Conservation (phyloP, 73 alveolate genomes). For the Symbiodinium natans region DNA sequence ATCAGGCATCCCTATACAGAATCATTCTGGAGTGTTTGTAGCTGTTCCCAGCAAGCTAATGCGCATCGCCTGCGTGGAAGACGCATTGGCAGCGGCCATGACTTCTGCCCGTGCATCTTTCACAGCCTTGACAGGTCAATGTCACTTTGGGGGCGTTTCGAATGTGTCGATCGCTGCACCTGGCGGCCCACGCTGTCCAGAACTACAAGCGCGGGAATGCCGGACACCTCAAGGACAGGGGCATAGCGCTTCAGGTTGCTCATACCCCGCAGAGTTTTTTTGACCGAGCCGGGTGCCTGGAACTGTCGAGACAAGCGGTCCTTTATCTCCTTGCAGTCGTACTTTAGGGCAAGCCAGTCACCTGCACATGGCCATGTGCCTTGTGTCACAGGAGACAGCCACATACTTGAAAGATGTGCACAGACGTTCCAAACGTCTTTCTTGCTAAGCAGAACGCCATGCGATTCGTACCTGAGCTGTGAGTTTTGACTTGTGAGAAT, state of each 20-base stretch:
- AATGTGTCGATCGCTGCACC: background rate
- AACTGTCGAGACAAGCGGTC: constrained; percentile 64
- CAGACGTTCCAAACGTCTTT: background rate
- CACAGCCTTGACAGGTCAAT: constrained; percentile 23
- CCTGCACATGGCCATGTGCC: constrained; percentile 15
- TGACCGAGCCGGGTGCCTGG: background rate
- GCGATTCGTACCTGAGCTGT: constrained; percentile 49
- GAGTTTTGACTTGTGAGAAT: too few relatives aligned
- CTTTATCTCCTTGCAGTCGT: constrained; percentile 33
- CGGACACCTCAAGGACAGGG: constrained; percentile 24
- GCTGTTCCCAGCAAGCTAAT: background rate
- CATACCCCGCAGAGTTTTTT: background rate
- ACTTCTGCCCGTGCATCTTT: constrained; percentile 70
- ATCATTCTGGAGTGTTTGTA: background rate
- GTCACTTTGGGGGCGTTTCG: background rate
- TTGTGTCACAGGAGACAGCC: too few relatives aligned
- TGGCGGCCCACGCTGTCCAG: constrained; percentile 82
- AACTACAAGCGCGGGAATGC: constrained; percentile 63
- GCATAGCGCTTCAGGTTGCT: background rate
- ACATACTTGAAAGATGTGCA: background rate
- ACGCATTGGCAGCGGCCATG: constrained; percentile 47
- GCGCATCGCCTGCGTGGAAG: constrained; percentile 79
- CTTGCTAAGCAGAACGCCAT: constrained; percentile 6
- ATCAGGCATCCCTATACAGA: too few relatives aligned
- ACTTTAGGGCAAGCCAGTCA: constrained; percentile 87